Base-by-base conservation (phyloP, 148 eudicot species). In the Rhododendron mucronatum region DNA sequence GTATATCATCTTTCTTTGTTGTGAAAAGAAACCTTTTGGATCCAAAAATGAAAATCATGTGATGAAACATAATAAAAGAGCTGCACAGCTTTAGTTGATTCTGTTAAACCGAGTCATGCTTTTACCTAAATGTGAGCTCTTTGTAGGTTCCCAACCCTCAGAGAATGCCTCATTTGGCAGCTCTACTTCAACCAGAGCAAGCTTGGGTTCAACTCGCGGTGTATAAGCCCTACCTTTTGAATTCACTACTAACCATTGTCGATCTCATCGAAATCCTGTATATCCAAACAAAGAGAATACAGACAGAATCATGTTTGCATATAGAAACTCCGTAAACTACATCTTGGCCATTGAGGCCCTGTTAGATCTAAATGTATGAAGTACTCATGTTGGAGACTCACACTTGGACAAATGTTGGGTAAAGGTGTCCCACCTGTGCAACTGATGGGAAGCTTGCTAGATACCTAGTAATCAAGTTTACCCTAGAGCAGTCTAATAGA, bases 231-330 rank as follows among this genome's bases (percentile, higher is more conserved):
- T 92, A 81, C 99, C 98, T 87, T 91, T 96, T 15, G 93, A 89
- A 86, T 95, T 95, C 71, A 92, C 94, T 44, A 96, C 84, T 84
- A 94, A 79, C 99, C 99, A 96, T 80, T 94, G 94, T n/a, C 99
- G 91, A 91, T 96, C 99, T 98, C 99, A 96, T 50, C 94, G 90
- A 84, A 96, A 96, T 21, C 99, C 99, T 96, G 91, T 80, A 92
- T 47, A 84, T 75, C 59, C 76, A 88, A 21, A 77, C 86, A 88
- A 59, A 45, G 23, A 82, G 63, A 75, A 71, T 16, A 71, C 76
- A 30, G 30, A 30, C 30, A 13, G 45, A 30, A 44, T 30, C 23
- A 16, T 28, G 81, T 28, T 20, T 1, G 30, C 37, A 86, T 12
- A 5, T 76, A 80, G 39, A 61, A 85, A 69, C 33, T 63, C 14